Base-by-base conservation (phyloP, 1,284 basidiomycete genomes). In the Inonotus obliquus region DNA sequence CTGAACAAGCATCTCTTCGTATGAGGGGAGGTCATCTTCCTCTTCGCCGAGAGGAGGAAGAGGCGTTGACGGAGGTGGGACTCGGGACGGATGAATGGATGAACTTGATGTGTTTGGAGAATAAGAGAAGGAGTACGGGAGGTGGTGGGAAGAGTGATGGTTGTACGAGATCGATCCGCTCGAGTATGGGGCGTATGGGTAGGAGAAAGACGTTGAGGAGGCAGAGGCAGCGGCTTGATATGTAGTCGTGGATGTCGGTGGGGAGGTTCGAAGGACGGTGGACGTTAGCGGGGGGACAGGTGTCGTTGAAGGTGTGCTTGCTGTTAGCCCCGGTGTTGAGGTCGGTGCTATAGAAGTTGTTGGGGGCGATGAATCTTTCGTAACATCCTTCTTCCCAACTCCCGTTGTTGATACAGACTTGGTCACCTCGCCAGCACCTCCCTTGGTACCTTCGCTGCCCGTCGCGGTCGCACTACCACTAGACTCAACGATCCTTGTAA, bases 1-100 rank as follows among this genome's bases (percentile, higher is more conserved):
- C 69, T 90, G 87, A 7, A 87, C 89, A 38, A 92, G 88, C 91
- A 92, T 92, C 65, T 92, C 89, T 68, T 92, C 90, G 63, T 92
- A 92, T 64, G 87, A 89, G 10, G 91, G 91, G 44, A 92, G 75
- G 68, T 90, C 89, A 44, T 90, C 88, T 0, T 74, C 67, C 4
- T 57, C 60, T 29, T 54, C 47, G 51, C n/a, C 21, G 1, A 41
- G 32, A 11, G 41, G 10, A 13, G 21, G 29, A 9, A 38, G n/a
- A 23, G 35, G 47, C n/a, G 56, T 23, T 9, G 57, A 21, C 17
- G 57, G 57, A 35, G 56, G 56, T 19, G 56, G 56, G 27, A 48
- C 56, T 17, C 51, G 54, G 17, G 38, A 14, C 17, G 52, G 52
- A 3, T 39, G 56, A 2, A 29, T 27, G 19, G 58, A 27, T 41